Evolutionary conservation across 306 rosid species (phyloP).

Genomic region (Fagus crenata): DNA sequence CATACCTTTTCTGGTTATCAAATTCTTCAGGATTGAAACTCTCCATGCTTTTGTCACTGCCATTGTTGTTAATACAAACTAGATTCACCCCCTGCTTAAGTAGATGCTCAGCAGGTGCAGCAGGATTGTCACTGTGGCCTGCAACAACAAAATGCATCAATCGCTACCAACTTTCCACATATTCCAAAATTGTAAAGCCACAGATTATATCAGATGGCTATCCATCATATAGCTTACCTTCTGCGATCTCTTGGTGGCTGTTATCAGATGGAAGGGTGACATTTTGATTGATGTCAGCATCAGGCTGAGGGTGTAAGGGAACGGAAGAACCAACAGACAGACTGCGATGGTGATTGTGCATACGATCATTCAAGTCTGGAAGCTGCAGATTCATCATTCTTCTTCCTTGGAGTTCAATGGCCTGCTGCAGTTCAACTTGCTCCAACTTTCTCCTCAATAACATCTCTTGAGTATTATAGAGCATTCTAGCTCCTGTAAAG

Average conservation of each 20-base stretch:
- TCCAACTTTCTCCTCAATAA: conserved; percentile 68
- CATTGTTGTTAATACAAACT: conserved; percentile 34
- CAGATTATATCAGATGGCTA: background rate
- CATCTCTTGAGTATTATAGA: conserved; percentile 62
- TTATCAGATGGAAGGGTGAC: conserved; percentile 46
- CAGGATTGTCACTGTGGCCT: conserved; percentile 47
- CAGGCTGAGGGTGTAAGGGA: conserved; percentile 48
- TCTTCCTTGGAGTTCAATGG: conserved; percentile 77
- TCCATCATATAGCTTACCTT: conserved; percentile 45
- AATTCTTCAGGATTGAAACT: conserved; percentile 28
- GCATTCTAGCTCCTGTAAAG: conserved; percentile 66
- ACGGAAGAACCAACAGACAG: conserved; percentile 63
- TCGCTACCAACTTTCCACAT: conserved; percentile 14
- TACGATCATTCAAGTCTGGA: conserved; percentile 70
- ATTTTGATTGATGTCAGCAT: conserved; percentile 44
- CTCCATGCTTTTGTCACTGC: conserved; percentile 31
- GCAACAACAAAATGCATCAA: conserved; percentile 27
- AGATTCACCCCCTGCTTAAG: conserved; percentile 43
- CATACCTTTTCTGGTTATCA: conserved; percentile 54
- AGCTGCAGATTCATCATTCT: conserved; percentile 84
- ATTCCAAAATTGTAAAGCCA: background rate
- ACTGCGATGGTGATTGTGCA: conserved; percentile 75
- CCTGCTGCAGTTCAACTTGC: conserved; percentile 84
- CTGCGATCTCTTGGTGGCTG: conserved; percentile 52
- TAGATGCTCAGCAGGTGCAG: conserved; percentile 38